phyloP scores from a whole-genome alignment of 495 filamentous ascomycete species.

The Venustampulla echinocandica region DNA sequence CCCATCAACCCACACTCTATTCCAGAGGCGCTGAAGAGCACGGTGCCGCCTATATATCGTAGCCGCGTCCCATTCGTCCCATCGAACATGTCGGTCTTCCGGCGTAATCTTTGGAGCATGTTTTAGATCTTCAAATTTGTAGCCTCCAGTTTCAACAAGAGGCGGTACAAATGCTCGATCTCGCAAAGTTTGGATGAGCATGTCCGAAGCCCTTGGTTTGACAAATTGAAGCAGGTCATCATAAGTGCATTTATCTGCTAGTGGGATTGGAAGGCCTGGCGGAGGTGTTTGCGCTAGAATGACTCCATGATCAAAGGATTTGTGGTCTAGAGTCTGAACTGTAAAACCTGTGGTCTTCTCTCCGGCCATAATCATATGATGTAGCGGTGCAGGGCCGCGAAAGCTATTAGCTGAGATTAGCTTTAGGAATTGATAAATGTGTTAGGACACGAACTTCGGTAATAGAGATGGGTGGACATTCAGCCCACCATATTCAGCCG shows the following conservation, averaged over 20 bases:
- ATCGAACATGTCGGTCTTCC: slow-evolving; percentile 13
- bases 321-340: slow-evolving; percentile 73
- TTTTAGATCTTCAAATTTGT: background rate
- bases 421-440: background rate
- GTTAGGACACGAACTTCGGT: slow-evolving; percentile 55
- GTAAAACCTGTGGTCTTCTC: slow-evolving; percentile 50
- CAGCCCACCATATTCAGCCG: slow-evolving; percentile 70
- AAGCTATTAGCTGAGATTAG: slow-evolving; percentile 41
- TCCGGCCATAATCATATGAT: slow-evolving; percentile 50
- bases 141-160: slow-evolving; percentile 22
- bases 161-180: slow-evolving; percentile 58
- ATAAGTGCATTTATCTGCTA: slow-evolving; percentile 19
- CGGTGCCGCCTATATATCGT: slow-evolving; percentile 2
- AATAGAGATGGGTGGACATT: slow-evolving; percentile 95
- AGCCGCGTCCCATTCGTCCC: background rate
- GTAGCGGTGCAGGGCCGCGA: slow-evolving; percentile 52
- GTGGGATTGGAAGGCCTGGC: slow-evolving; percentile 43
- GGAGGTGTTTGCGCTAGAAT: slow-evolving; percentile 51
- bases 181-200: slow-evolving; percentile 54
- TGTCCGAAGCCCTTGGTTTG: slow-evolving; percentile 43
- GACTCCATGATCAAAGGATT: slow-evolving; percentile 65
- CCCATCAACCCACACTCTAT: slow-evolving; percentile 1
- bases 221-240: slow-evolving; percentile 32
- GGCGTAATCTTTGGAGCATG: slow-evolving; percentile 19
- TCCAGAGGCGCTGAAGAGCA: slow-evolving; percentile 19